A percentile compares a stretch with the other conserved stretches of the same genome.
phyloP scores from a whole-genome alignment of 257 asterid genomes.

The Asclepias syriaca region DNA sequence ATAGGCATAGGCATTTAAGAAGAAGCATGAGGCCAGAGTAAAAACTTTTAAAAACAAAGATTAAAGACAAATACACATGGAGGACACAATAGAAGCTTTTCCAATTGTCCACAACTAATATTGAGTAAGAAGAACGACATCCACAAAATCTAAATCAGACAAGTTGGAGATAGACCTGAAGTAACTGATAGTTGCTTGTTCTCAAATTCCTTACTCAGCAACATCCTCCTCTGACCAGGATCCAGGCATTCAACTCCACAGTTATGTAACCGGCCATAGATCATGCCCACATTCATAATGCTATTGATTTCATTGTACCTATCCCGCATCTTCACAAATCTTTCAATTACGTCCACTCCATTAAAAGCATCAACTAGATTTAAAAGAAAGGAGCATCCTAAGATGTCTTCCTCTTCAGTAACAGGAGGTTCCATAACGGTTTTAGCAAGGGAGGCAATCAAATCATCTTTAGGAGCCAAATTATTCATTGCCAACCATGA shows the following conservation, averaged over 20 bases:
- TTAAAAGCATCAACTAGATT: constrained; percentile 73
- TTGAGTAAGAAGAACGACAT: constrained; percentile 8
- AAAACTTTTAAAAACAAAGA: constrained; percentile 6
- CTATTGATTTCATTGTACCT: constrained; percentile 69
- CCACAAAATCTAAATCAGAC: constrained; percentile 9
- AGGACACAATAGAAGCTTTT: background rate
- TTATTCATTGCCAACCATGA: constrained; percentile 82
- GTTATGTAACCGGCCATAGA: constrained; percentile 78
- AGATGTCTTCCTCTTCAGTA: constrained; percentile 74
- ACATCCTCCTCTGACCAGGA: constrained; percentile 83
- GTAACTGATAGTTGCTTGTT: constrained; percentile 53
- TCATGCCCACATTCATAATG: constrained; percentile 89
- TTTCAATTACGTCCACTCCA: constrained; percentile 88
- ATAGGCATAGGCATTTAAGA: constrained; percentile 1
- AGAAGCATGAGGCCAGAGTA: constrained; percentile 15
- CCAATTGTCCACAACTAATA: constrained; percentile 12
- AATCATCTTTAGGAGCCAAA: constrained; percentile 70
- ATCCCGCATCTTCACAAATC: constrained; percentile 57
- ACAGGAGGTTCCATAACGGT: constrained; percentile 84
- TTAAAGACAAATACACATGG: background rate
- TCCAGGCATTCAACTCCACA: constrained; percentile 58
- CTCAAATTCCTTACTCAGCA: constrained; percentile 57
- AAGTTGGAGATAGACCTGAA: constrained; percentile 54
- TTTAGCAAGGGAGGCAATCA: constrained; percentile 72
- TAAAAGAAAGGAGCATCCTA: constrained; percentile 77